Conservation (phyloP, 805 yeast genomes). For the Yamadazyma laniorum region DNA sequence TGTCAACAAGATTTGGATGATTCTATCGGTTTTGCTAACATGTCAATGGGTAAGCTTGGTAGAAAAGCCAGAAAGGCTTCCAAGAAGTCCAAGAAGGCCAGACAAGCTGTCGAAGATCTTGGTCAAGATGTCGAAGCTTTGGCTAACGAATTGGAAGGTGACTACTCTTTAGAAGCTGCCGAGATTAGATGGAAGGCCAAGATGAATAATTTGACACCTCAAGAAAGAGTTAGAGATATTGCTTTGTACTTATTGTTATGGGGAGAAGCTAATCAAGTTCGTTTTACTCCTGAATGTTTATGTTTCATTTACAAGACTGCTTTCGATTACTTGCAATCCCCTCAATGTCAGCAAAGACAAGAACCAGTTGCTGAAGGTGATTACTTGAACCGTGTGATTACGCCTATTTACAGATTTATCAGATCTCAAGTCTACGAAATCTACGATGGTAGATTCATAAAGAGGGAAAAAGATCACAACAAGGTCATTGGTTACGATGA, state of each 20-base stretch:
- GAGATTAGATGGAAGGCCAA: constrained; percentile 86
- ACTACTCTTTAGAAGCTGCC: constrained; percentile 76
- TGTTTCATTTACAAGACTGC: constrained; percentile 97
- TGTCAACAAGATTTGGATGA: constrained; percentile 87
- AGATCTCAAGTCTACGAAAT: constrained; percentile 82
- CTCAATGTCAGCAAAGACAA: constrained; percentile 83
- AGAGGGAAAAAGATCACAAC: constrained; percentile 84
- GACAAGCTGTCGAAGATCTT: constrained; percentile 63
- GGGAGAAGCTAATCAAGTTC: constrained; percentile 93
- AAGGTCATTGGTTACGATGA: constrained; percentile 91
- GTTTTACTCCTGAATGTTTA: constrained; percentile 86
- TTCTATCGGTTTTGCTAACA: constrained; percentile 77
- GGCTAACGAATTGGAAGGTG: constrained; percentile 75
- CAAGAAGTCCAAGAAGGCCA: constrained; percentile 76
- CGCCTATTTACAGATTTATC: constrained; percentile 81
- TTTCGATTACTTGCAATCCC: constrained; percentile 81
- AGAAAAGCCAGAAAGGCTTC: constrained; percentile 79
- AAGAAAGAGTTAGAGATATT: constrained; percentile 76
- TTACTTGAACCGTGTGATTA: constrained; percentile 84
- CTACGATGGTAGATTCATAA: constrained; percentile 75
- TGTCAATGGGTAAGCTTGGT: constrained; percentile 72
- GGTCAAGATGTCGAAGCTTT: constrained; percentile 60
- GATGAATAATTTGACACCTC: constrained; percentile 70
- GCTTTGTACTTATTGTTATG: constrained; percentile 73
- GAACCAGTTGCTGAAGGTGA: constrained; percentile 89